phyloP scores from a whole-genome alignment of 805 yeast genomes.

The Yarrowia bubula region DNA sequence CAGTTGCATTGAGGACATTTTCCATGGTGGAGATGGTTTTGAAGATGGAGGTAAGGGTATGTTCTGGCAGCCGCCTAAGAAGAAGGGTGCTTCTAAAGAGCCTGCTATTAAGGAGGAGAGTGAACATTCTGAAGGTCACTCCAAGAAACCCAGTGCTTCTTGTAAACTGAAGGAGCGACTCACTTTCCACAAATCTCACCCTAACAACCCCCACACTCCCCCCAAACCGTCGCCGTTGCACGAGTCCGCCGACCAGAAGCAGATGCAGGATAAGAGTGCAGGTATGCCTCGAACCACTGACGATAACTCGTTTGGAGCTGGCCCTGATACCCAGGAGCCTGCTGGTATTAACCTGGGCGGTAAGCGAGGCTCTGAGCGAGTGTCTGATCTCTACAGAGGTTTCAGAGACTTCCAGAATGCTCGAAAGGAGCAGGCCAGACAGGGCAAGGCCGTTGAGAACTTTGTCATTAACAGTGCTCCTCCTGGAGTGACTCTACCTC shows the following conservation, averaged over 20 bases:
- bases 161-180: conserved; percentile 6
- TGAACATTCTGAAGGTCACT: no score
- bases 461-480: conserved; percentile 25
- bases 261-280: conserved; percentile 9
- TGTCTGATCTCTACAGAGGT: background rate
- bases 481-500: conserved; percentile 8
- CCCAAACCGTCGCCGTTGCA: conserved; percentile 11
- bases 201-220: conserved; percentile 14
- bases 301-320: background rate
- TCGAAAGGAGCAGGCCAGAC: background rate
- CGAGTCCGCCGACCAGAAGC: background rate
- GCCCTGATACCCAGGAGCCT: background rate
- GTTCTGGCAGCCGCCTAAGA: conserved; percentile 15
- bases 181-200: background rate
- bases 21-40: conserved; percentile 66
- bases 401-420: background rate
- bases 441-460: background rate
- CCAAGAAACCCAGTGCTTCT: background rate
- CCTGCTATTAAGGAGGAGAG: background rate
- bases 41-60: conserved; percentile 25
- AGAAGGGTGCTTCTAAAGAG: background rate
- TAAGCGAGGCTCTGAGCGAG: background rate
- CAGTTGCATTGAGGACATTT: conserved; percentile 72
- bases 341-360: conserved; percentile 20
- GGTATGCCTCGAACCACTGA: conserved; percentile 8